Percentiles rank a stretch among this genome's conserved stretches.
Evolutionary conservation across 306 rosid species (phyloP).

Genomic region (Dalbergia cultrata): DNA sequence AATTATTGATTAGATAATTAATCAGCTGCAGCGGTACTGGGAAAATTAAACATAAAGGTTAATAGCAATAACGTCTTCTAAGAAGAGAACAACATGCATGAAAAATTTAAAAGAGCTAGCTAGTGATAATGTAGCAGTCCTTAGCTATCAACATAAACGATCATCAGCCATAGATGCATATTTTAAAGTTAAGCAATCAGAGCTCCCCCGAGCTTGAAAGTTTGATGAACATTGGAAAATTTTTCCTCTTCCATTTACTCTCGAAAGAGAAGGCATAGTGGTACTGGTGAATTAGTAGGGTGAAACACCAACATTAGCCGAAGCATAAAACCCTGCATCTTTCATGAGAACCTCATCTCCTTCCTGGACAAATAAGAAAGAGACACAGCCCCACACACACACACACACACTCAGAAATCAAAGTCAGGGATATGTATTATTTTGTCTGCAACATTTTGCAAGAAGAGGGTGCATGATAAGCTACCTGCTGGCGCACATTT

Average conservation of each 20-base stretch:
- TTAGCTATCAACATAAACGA: slow-evolving; percentile 44
- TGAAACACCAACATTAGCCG: slow-evolving; percentile 77
- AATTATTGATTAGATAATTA: slow-evolving; percentile 43
- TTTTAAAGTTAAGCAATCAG: slow-evolving; percentile 34
- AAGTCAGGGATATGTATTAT: slow-evolving; percentile 34
- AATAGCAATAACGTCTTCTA: slow-evolving; percentile 26
- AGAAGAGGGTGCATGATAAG: slow-evolving; percentile 46
- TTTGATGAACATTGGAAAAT: slow-evolving; percentile 26
- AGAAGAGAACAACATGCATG: slow-evolving; percentile 42
- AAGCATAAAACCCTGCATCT: slow-evolving; percentile 67
- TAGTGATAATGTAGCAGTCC: slow-evolving; percentile 32
- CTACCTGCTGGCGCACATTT: slow-evolving; percentile 75
- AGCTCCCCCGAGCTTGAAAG: slow-evolving; percentile 12
- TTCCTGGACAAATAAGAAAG: slow-evolving; percentile 62
- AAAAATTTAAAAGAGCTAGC: slow-evolving; percentile 39
- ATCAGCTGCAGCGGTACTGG: slow-evolving; percentile 17
- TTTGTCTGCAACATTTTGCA: slow-evolving; percentile 48
- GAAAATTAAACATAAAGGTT: slow-evolving; percentile 40
- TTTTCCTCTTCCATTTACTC: slow-evolving; percentile 1
- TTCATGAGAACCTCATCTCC: slow-evolving; percentile 75
- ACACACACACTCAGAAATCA: slow-evolving; percentile 43
- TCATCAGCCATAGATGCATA: slow-evolving; percentile 32
- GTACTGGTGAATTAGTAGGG: slow-evolving; percentile 58
- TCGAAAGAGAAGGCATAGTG: not conserved
- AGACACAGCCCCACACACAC: slow-evolving; percentile 33